phyloP scores from a whole-genome alignment of 192 early-diverging fungal species.

The Endogone sp. region DNA sequence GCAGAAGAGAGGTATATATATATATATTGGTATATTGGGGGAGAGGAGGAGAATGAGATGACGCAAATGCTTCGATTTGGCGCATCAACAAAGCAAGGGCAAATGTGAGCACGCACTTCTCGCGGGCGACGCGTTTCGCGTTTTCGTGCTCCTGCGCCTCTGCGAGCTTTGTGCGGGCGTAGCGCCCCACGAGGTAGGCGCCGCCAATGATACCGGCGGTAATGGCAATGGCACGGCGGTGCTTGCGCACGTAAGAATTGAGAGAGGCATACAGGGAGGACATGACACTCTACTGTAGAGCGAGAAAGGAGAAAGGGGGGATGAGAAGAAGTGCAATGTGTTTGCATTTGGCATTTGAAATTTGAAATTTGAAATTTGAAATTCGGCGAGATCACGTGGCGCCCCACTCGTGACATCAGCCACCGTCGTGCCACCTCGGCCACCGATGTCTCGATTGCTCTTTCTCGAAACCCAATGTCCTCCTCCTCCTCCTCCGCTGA shows the following conservation, averaged over 20 bases:
- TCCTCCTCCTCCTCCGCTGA: neutral
- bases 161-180: slow-evolving; percentile 63
- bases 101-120: slow-evolving; percentile 61
- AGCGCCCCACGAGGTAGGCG: slow-evolving; percentile 68
- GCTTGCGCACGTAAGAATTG: slow-evolving; percentile 67
- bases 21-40: neutral
- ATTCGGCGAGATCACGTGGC: too few species aligned
- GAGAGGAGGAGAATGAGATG: neutral
- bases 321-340: too few species aligned
- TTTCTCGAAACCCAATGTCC: neutral
- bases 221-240: slow-evolving; percentile 59
- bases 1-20: slow-evolving; percentile 10
- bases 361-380: too few species aligned
- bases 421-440: too few species aligned
- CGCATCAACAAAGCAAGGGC: neutral
- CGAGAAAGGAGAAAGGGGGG: too few species aligned
- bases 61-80: slow-evolving; percentile 2
- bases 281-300: too few species aligned
- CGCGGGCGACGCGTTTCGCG: slow-evolving; percentile 63
- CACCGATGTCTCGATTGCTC: too few species aligned
- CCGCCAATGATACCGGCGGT: slow-evolving; percentile 69
- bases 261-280: too few species aligned
- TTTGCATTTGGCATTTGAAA: too few species aligned
- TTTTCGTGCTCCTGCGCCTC: slow-evolving; percentile 69
- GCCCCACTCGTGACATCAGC: too few species aligned